These are phyloP conservation scores for Lodderomyces metapsilosis DNA, from an alignment of 1,139 yeast species.

Conservation along the genomic window DNA sequence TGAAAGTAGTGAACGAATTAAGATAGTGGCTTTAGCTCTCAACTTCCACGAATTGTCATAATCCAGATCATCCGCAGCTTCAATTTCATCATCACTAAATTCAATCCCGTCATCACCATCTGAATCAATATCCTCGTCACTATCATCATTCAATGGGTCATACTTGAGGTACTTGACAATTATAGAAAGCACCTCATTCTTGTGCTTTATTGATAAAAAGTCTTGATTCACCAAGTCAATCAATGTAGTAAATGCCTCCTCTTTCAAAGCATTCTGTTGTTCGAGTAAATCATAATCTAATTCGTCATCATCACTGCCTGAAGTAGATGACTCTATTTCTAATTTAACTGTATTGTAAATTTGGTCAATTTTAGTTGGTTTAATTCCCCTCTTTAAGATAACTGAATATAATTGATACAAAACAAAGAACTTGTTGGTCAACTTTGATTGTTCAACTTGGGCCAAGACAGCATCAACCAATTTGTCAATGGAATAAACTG, in stretches of 20 bases:
- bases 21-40: conserved; percentile 52
- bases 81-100: conserved; percentile 31
- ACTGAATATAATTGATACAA: conserved; percentile 15
- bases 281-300: conserved; percentile 39
- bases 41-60: conserved; percentile 74
- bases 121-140: conserved; percentile 39
- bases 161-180: conserved; percentile 46
- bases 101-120: conserved; percentile 43
- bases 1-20: conserved; percentile 41
- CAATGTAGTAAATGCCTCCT: conserved; percentile 46
- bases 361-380: conserved; percentile 6
- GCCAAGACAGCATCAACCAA: conserved; percentile 10
- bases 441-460: conserved; percentile 5
- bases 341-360: conserved; percentile 9
- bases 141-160: conserved; percentile 52
- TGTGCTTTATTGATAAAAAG: conserved; percentile 14
- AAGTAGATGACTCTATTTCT: conserved; percentile 3
- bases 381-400: conserved; percentile 13
- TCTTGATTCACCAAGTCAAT: conserved; percentile 22
- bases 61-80: conserved; percentile 16
- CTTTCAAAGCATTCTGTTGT: conserved; percentile 40
- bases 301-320: conserved; percentile 26
- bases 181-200: conserved; percentile 10
- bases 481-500: conserved; percentile 14
- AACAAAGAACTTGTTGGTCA: conserved; percentile 9